Evolutionary conservation across 768 basidiomycete genomes (phyloP), one percentile per base, ranked within the genome.

Genomic region (Udeniomyces megalosporus): DNA sequence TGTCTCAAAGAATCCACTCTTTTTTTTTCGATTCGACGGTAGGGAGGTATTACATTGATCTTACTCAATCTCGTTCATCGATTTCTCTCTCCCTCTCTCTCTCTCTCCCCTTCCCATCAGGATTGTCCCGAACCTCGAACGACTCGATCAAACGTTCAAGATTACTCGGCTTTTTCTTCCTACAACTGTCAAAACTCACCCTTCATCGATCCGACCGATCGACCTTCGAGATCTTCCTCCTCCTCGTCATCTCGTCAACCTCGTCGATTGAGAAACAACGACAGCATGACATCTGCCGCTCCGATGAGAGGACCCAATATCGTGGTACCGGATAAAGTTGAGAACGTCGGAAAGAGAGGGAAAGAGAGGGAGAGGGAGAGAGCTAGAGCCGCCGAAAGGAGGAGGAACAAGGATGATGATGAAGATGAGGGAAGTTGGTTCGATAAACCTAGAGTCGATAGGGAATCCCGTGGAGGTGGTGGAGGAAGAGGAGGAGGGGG

Each of bases 121-220:
- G 63, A 65, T 47, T 65, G 63, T 24, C 57, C 63, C 28, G 45
- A 59, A 17, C 58, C 51, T 29, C 58, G 58, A 31, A 54, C 49
- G 6, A 60, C 63, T n/a, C 63, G 58, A 14, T 51, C 58, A 6
- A 49, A 38, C 20, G 51, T 58, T 6, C 52, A 51, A 24, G 57
- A 59, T 47, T 65, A 47, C 35, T 65, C 63, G 2, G 63, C 63
- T 28, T 65, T 65, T 38, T 65, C 63, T 12, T 46, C 52, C 12
- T 65, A 59, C 58, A 65, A 65, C 52, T 38, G 51, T 22, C 54
- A 53, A 24, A 65, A 65, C 46, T 65, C 63, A 28, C 63, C 63
- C 4, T 65, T 65, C 58, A 58, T 60, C 49, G 52, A 14, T 17
- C 38, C 38, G 38, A 8, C 38, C 52, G 24, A 17, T n/a, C n/a